Evolutionary conservation across 305 asterid genomes (phyloP).

Genomic region (Solanum hybrid): DNA sequence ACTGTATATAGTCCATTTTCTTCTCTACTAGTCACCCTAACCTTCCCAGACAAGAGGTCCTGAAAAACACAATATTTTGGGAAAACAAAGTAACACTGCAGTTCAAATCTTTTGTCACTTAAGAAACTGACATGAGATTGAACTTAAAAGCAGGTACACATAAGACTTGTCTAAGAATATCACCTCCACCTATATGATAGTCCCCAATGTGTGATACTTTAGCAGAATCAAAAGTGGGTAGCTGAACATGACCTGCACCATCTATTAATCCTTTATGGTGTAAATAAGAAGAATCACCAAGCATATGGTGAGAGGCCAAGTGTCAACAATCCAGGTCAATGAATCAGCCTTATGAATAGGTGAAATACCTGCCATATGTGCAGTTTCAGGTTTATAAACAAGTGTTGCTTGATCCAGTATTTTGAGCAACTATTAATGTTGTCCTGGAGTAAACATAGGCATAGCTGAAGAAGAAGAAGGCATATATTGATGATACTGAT

Average conservation of each 20-base stretch:
- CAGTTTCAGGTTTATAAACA: too few species aligned
- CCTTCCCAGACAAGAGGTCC: background rate
- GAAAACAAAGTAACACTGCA: background rate
- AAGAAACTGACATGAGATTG: too few species aligned
- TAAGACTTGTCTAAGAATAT: too few species aligned
- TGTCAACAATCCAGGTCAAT: background rate
- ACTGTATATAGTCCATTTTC: background rate
- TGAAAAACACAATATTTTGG: background rate
- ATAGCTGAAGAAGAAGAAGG: too few species aligned
- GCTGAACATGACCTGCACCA: too few species aligned
- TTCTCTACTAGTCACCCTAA: background rate
- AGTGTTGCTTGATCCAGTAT: background rate
- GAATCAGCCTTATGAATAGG: background rate
- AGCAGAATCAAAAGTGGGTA: too few species aligned
- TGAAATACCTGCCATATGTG: background rate
- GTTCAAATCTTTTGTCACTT: background rate
- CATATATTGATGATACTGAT: too few species aligned
- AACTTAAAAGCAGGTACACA: too few species aligned
- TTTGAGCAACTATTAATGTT: background rate
- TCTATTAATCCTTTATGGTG: background rate
- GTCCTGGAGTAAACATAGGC: background rate
- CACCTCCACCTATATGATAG: too few species aligned
- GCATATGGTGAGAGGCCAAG: background rate
- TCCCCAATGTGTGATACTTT: too few species aligned
- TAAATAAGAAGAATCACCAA: too few species aligned